These are phyloP conservation scores for Aspergillus biplanus DNA, from an alignment of 495 filamentous ascomycete species.

Conservation along the genomic window DNA sequence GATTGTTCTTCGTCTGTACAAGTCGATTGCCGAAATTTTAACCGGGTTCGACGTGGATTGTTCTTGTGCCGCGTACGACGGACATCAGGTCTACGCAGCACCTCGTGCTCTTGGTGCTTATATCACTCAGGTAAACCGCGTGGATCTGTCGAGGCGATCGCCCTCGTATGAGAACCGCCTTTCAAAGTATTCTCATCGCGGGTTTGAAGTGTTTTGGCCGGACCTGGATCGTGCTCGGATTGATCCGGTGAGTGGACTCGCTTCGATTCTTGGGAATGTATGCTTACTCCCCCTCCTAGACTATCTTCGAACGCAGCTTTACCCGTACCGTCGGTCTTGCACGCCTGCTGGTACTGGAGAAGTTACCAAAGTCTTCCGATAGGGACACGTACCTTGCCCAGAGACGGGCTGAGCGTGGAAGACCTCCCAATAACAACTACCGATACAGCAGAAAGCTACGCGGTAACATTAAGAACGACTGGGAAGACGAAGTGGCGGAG, in stretches of 20 bases:
- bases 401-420: constrained; percentile 68
- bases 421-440: constrained; percentile 45
- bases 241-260: constrained; percentile 56
- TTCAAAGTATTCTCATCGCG: constrained; percentile 83
- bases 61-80: constrained; percentile 78
- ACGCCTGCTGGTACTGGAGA: constrained; percentile 76
- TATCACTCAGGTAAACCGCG: constrained; percentile 76
- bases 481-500: constrained; percentile 78
- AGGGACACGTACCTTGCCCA: constrained; percentile 68
- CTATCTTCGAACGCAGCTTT: constrained; percentile 82
- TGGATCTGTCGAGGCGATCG: constrained; percentile 77
- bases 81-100: constrained; percentile 71
- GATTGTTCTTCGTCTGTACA: constrained; percentile 84
- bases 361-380: constrained; percentile 65
- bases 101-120: constrained; percentile 74
- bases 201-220: constrained; percentile 81
- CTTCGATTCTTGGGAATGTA: neutral
- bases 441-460: constrained; percentile 26
- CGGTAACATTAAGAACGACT: constrained; percentile 71
- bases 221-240: constrained; percentile 70
- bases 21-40: constrained; percentile 77
- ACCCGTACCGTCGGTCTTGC: constrained; percentile 74
- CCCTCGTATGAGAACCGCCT: constrained; percentile 86
- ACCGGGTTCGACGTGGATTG: constrained; percentile 87
- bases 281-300: constrained; percentile 34